Base-by-base conservation (phyloP, 2,329 filamentous ascomycete species). In the Sphaerulina populicola region DNA sequence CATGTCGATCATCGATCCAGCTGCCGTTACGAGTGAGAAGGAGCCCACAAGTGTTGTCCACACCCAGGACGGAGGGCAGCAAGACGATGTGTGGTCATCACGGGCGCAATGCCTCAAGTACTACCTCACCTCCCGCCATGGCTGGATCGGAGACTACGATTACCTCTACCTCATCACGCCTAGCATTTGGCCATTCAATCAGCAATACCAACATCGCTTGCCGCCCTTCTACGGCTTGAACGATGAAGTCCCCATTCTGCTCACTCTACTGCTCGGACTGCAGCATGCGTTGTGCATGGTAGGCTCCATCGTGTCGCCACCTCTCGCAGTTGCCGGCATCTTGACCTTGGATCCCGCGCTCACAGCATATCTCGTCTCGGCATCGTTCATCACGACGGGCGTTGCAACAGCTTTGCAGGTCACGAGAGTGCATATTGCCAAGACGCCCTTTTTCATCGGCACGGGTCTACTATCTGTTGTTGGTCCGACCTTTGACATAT, bases 101-200 rank as follows among this genome's bases (percentile, higher is more conserved):
- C 4, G n/a, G 35, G 15, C 14, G 9, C 10, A n/a, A 21, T 36
- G 3, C 21, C 14, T 36, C 29, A 46, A 36, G 21, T 21, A 33
- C 14, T 53, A 49, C 39, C 38, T 52, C 29, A 44, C 45, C 2
- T 49, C 51, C n/a, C 30, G 33, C 27, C 38, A 53, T 10, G 51
- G 14, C 38, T 49, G 38, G 45, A 29, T 53, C 1, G 51, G 51
- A 29, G 45, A 45, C 31, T 53, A 53, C 46, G 45, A 53, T 39
- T 53, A 53, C 36, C 23, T 43, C 27, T 53, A 53, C 45, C 51
- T 53, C n/a, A 38, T 53, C 9, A 53, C 51, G 12, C 51, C 51
- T 23, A 53, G 49, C 31, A 53, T 53, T 45, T 44, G 38, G 38
- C 51, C 51, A 6, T 37, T 53, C 15, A 53, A 53, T 33, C 38